Base-by-base conservation (phyloP, 1,284 basidiomycete genomes). In the Phaffia rhodozyma region DNA sequence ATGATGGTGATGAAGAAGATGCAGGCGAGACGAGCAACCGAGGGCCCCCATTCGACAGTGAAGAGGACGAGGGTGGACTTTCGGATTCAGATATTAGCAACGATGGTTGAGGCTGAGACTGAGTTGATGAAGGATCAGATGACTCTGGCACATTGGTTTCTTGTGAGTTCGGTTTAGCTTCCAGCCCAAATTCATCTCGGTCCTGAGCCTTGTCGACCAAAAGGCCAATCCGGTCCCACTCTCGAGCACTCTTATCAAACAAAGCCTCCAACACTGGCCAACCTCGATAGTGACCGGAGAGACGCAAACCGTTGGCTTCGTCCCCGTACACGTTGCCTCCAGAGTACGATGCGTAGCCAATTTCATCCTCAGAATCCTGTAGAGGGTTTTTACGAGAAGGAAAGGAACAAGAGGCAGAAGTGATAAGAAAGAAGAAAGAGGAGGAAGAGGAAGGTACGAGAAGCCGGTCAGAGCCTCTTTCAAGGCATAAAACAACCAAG, bases 221-320 rank as follows among this genome's bases (percentile, higher is more conserved):
- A 38, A 90, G 74, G 4, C 89, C 89, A 34, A 84, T 79, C 70
- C 86, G 84, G 66, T 86, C 83, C 91, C 91, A 94, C 72, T 84
- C 84, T 72, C 85, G 81, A 58, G 90, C 79, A 74, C 89, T 91
- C 69, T 81, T 81, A 76, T 93, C 91, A 62, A 89, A 91, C 85
- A 86, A 89, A 25, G 90, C 91, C 74, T 94, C 91, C 66, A 93
- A 77, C 20, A 91, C 87, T 72, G 80, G 87, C 91, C 90, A 93
- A 1, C 91, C 91, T 72, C 83, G 82, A 73, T 93, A 93, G 73
- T 89, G 85, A 34, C 89, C 90, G 2, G 81, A 80, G 68, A 92
- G 75, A 58, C 85, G 80, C 70, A 91, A 73, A 3, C 72, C 73
- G 27, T 82, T 84, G 21, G 80, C 74, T 11, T 51, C 29, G 43